Evolutionary conservation across 305 asterid species (phyloP), one percentile per base, ranked within the genome.

Genomic region (Fraxinus sp.): DNA sequence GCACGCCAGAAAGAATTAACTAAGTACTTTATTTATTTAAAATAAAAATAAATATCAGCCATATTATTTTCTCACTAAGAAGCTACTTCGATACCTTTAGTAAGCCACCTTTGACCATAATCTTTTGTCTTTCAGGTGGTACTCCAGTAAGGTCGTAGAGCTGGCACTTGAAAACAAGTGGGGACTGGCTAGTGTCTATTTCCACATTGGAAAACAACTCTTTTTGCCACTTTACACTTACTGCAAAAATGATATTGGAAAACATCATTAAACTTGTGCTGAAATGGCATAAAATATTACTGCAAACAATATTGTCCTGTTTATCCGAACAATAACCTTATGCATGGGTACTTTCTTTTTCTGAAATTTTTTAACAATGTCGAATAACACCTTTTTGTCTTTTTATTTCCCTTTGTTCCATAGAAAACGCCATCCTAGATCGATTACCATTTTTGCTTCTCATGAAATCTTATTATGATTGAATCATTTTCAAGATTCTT

Each of bases 41-140:
- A 79, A 44, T 49, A 70, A 79, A 18, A 70, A 70, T 70, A 30
- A 70, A 28, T 30, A 70, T 28, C 39, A 30, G 76, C 41, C 46
- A 79, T 62, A 62, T 5, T 44, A 33, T 37, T 16, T 35, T 55
- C 35, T 22, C 44, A 59, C 16, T 16, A 49, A 62, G 57, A 77
- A 37, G 22, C 35, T 30, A 78, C 64, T 80, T 81, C 6, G 18
- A 46, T 92, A 97, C 99, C 99, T 97, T 97, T 39, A 97, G 85
- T 78, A 97, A 85, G 80, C 98, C 98, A 85, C 99, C 99, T 88
- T 97, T 97, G 55, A 97, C 97, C 99, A 97, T 93, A 79, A 97
- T 97, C 92, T 97, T 97, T 88, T 97, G 99, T 85, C 99, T 91
- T 89, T 97, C 98, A 57, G 99, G 99, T 81, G 99, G 97, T 84